phyloP scores from a whole-genome alignment of 805 yeast species.

The Starmerella sp. region DNA sequence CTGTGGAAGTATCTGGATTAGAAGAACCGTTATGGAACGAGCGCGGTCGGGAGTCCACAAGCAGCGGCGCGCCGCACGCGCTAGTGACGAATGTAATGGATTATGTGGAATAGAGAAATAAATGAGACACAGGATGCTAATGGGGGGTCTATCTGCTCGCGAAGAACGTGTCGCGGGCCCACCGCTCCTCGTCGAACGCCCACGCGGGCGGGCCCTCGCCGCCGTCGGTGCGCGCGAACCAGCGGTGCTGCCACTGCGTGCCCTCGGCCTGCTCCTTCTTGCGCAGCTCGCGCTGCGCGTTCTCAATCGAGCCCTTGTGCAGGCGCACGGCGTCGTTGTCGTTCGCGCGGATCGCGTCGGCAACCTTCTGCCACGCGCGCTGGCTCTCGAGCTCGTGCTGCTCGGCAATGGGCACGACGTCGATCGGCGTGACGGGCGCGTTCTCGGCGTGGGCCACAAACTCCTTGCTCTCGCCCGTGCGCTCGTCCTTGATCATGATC shows the following conservation, averaged over 20 bases:
- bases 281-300: slow-evolving; percentile 72
- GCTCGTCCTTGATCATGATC: slow-evolving; percentile 42
- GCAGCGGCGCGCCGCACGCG: neutral
- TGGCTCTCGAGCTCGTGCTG: slow-evolving; percentile 78
- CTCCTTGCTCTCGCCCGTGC: slow-evolving; percentile 29
- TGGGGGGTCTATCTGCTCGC: slow-evolving; percentile 6
- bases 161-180: slow-evolving; percentile 23
- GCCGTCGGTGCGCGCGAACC: slow-evolving; percentile 45
- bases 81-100: neutral
- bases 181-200: slow-evolving; percentile 24
- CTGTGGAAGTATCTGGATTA: no score
- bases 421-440: slow-evolving; percentile 39
- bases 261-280: slow-evolving; percentile 58
- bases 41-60: neutral
- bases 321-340: slow-evolving; percentile 64
- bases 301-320: slow-evolving; percentile 71
- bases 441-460: slow-evolving; percentile 29
- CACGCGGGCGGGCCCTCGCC: slow-evolving; percentile 19
- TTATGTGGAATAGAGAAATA: neutral
- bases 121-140: neutral
- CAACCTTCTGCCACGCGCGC: slow-evolving; percentile 82
- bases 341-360: slow-evolving; percentile 68
- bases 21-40: no score
- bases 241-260: slow-evolving; percentile 61
- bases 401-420: slow-evolving; percentile 69